phyloP scores from a whole-genome alignment of 345 rosid genomes.

The Syzygium jambos region DNA sequence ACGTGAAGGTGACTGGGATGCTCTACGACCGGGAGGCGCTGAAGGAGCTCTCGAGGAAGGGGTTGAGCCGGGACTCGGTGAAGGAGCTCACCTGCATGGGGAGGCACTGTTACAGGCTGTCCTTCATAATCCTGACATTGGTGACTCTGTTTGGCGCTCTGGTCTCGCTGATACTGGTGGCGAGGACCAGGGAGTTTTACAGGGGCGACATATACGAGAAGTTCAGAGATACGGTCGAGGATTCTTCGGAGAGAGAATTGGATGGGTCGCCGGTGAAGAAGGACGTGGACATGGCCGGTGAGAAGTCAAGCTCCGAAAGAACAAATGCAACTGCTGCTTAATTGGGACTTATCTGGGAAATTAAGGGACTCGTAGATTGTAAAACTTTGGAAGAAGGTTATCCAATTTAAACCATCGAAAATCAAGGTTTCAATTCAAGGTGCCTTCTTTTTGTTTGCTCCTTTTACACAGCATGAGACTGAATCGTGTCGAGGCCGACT shows the following conservation, averaged over 20 bases:
- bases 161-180: conserved; percentile 49
- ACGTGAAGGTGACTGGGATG: conserved; percentile 59
- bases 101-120: conserved; percentile 43
- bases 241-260: neutral
- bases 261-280: neutral
- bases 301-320: neutral
- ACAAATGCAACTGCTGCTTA: neutral
- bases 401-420: neutral
- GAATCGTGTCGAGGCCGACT: neutral
- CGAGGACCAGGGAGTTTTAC: conserved; percentile 64
- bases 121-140: conserved; percentile 42
- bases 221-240: conserved; percentile 38
- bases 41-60: conserved; percentile 38
- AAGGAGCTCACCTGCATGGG: conserved; percentile 69
- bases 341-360: neutral
- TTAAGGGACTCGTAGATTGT: neutral
- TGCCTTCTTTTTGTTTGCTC: neutral
- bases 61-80: conserved; percentile 39
- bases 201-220: conserved; percentile 75
- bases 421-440: neutral
- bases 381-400: neutral
- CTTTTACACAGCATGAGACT: neutral
- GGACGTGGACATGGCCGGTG: neutral
- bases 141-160: conserved; percentile 57
- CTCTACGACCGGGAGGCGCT: conserved; percentile 61